These are phyloP conservation scores for Ogataea philodendri DNA, from an alignment of 805 yeast genomes.

Conservation along the genomic window DNA sequence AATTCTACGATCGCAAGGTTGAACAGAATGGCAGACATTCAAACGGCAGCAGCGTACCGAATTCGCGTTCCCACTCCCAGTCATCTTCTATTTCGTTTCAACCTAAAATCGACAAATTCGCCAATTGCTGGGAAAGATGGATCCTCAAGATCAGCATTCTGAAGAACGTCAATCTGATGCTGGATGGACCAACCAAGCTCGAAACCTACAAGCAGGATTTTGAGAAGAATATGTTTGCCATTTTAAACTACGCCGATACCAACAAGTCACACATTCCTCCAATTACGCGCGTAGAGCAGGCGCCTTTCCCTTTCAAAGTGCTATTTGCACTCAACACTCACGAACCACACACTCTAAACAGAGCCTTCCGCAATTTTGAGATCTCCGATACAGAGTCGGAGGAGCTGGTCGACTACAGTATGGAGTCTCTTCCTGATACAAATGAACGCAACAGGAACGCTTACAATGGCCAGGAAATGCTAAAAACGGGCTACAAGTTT, in stretches of 20 bases:
- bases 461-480: constrained; percentile 32
- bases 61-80: constrained; percentile 17
- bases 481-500: constrained; percentile 35
- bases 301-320: constrained; percentile 62
- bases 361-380: constrained; percentile 23
- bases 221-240: constrained; percentile 39
- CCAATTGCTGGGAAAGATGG: constrained; percentile 72
- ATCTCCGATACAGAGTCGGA: constrained; percentile 10
- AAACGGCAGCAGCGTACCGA: constrained; percentile 7
- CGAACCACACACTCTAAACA: constrained; percentile 27
- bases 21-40: constrained; percentile 14
- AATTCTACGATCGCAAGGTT: constrained; percentile 37
- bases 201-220: constrained; percentile 38
- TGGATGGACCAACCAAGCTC: constrained; percentile 18
- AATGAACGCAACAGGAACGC: constrained; percentile 20
- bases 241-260: constrained; percentile 52
- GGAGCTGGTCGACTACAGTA: constrained; percentile 21
- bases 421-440: constrained; percentile 31
- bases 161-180: constrained; percentile 19
- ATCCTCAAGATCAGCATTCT: constrained; percentile 47
- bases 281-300: constrained; percentile 59
- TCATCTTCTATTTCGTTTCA: constrained; percentile 20
- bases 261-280: constrained; percentile 73
- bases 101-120: constrained; percentile 37
- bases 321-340: constrained; percentile 28